Conservation (phyloP, 345 rosid species). For the Corymbia maculata region DNA sequence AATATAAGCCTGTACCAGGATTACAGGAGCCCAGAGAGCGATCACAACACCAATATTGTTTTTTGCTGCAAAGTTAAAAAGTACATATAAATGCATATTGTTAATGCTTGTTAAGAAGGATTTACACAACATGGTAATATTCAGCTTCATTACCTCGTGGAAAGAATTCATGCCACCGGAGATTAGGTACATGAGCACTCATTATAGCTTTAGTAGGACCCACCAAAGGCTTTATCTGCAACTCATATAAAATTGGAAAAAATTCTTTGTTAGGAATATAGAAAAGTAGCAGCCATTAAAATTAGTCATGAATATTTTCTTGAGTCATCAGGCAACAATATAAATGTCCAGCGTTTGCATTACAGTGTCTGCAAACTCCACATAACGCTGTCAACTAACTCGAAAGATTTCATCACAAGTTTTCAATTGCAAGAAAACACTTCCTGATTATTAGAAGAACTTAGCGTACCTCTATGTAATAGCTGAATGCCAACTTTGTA, state of each 20-base stretch:
- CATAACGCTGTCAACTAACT: neutral
- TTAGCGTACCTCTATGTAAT: constrained; percentile 72
- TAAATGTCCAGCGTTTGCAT: neutral
- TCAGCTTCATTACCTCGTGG: constrained; percentile 57
- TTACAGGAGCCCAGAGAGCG: constrained; percentile 94
- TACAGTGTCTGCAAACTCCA: neutral
- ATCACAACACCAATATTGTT: constrained; percentile 92
- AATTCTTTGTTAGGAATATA: neutral
- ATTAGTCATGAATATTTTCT: neutral
- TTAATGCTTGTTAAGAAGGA: neutral
- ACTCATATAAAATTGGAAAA: neutral
- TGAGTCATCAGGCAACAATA: neutral
- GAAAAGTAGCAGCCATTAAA: neutral
- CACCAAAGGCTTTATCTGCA: constrained; percentile 95
- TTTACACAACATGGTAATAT: neutral
- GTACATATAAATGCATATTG: neutral
- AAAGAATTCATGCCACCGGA: constrained; percentile 96
- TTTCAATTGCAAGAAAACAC: neutral
- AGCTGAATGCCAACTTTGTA: constrained; percentile 91
- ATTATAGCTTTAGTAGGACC: constrained; percentile 77
- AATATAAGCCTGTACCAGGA: constrained; percentile 49
- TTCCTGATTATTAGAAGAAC: neutral
- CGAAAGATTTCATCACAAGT: neutral
- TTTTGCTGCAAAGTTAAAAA: constrained; percentile 53
- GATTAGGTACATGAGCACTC: constrained; percentile 47